Base-by-base conservation (phyloP, 1,284 basidiomycete species). In the Amylostereum chailletii region DNA sequence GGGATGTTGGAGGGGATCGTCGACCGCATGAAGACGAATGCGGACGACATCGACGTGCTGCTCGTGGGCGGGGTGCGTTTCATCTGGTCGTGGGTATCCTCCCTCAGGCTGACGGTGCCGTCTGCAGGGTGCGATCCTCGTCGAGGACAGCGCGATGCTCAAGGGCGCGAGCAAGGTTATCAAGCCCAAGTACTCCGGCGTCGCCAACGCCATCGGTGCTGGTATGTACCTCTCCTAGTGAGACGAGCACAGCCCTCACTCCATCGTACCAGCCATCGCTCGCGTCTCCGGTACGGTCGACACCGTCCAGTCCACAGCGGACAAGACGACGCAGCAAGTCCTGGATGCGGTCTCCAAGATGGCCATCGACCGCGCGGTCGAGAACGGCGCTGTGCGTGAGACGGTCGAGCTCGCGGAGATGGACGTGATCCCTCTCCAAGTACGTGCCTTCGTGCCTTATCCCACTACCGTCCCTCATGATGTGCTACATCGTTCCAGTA, bases 161-260 rank as follows among this genome's bases (percentile, higher is more conserved):
- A 57, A 62, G 8, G 79, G 77, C 10, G 72, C 78, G 3, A 65
- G 59, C 27, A 64, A 70, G 46, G 71, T 80, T 36, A 67, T 76
- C 45, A 67, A 72, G 9, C 75, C 77, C 10, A 71, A 71, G 0
- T 71, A 69, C 58, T 72, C 70, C 51, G 67, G 70, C 44, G 75
- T 77, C 8, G 77, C 78, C 1, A 81, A 81, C 54, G 79, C 78
- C 2, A 76, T 80, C 10, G 77, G 79, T 71, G 9, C 69, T 70
- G 62, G 71, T 69, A 45, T 5, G 59, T 42, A 19, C 30, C 46
- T 45, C 46, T 10, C 19, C 19, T 19, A 19, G 19, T 19, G 19
- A 19, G 19, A 19, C 19, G 19, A 1, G 19, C 19, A 19, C 19
- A 19, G 19, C 1, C 19, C 19, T 19, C 19, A 19, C 19, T 19